These are phyloP conservation scores for Lotmaria passim DNA, from an alignment of 208 protist genomes.

Conservation along the genomic window DNA sequence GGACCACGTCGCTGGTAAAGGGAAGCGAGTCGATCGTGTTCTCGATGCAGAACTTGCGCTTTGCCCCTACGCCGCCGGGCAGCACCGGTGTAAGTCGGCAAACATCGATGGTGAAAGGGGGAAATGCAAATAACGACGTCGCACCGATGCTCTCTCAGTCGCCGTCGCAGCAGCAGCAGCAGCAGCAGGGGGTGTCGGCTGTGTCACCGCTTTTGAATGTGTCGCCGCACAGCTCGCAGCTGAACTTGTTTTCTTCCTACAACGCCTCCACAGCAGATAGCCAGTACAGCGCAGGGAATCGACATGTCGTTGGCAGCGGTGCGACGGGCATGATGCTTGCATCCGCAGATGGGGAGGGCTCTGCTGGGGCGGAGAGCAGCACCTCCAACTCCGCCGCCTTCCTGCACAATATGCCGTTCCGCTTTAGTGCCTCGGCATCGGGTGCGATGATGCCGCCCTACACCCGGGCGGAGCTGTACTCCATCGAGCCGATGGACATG, in stretches of 20 bases:
- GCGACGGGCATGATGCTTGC: neutral
- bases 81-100: conserved; percentile 9
- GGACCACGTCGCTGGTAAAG: conserved; percentile 12
- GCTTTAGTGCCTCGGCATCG: conserved; percentile 6
- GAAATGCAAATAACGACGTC: conserved; percentile 10
- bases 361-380: neutral
- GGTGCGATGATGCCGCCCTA: conserved; percentile 12
- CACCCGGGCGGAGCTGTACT: conserved; percentile 1
- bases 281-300: neutral
- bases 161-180: neutral
- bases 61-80: conserved; percentile 3
- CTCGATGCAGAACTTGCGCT: conserved; percentile 8
- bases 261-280: neutral
- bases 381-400: neutral
- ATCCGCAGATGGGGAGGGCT: neutral
- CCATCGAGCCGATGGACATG: neutral
- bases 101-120: conserved; percentile 20
- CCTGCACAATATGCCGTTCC: conserved; percentile 16
- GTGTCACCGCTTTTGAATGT: conserved; percentile 10
- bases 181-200: neutral
- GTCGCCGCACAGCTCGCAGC: conserved; percentile 12
- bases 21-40: conserved; percentile 16
- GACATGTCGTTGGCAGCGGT: neutral
- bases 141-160: neutral
- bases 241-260: neutral